phyloP scores from a whole-genome alignment of 2,329 filamentous ascomycete genomes.

The Nemania sp. region DNA sequence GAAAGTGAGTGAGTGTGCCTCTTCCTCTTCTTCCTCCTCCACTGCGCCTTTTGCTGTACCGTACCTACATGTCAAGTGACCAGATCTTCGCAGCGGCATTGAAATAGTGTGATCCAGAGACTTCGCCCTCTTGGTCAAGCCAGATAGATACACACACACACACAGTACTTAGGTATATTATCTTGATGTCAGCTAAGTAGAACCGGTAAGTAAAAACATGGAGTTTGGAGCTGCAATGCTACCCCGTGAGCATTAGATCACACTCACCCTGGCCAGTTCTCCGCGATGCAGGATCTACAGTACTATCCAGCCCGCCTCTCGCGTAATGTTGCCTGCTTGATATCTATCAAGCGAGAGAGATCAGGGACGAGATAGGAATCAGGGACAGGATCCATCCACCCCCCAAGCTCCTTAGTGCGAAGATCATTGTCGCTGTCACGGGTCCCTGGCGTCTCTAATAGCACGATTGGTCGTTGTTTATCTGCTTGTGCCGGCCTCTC shows the following conservation, averaged over 20 bases:
- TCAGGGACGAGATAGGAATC: conserved; percentile 3
- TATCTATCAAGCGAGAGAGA: background rate
- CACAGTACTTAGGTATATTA: too few species aligned
- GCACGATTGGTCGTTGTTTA: background rate
- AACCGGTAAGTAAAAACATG: conserved; percentile 24
- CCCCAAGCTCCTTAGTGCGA: background rate
- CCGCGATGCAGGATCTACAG: conserved; percentile 35
- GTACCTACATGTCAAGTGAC: conserved; percentile 10
- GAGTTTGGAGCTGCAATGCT: conserved; percentile 32
- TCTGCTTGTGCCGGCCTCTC: background rate
- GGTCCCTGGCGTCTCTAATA: background rate
- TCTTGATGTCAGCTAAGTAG: conserved; percentile 23
- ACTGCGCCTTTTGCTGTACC: background rate
- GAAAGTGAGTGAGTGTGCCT: too few species aligned
- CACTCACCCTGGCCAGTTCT: conserved; percentile 28
- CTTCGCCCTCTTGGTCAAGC: conserved; percentile 15
- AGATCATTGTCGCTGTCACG: conserved; percentile 1
- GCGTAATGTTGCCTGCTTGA: conserved; percentile 21
- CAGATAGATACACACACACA: too few species aligned
- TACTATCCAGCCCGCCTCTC: conserved; percentile 28
- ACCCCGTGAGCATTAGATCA: conserved; percentile 31
- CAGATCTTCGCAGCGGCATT: conserved; percentile 11
- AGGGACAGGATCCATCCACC: too few species aligned
- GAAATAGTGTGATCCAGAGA: conserved; percentile 17
- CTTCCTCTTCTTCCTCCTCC: too few species aligned